Conservation (phyloP, 352 stramenopile genomes). For the Pythium aphanidermatum region DNA sequence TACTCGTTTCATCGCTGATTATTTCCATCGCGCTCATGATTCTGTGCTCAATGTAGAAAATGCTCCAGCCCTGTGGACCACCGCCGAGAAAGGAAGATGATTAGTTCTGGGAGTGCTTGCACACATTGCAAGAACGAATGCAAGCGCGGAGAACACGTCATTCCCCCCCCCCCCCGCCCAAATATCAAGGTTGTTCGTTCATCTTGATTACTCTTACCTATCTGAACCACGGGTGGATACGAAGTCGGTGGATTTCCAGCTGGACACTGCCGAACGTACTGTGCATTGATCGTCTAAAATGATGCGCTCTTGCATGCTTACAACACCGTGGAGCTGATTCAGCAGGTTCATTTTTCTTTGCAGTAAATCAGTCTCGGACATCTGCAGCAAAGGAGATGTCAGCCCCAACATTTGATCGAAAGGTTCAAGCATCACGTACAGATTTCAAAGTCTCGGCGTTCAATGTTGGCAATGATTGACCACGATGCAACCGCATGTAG, state of each 20-base stretch:
- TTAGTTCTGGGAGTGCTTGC: slow-evolving; percentile 26
- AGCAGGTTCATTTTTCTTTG: slow-evolving; percentile 46
- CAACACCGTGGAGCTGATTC: slow-evolving; percentile 44
- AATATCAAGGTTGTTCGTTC: no score
- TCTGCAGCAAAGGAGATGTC: slow-evolving; percentile 21
- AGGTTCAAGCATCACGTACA: slow-evolving; percentile 20
- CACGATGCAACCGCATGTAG: slow-evolving; percentile 23
- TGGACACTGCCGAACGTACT: slow-evolving; percentile 62
- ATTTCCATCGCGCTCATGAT: no score
- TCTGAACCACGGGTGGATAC: slow-evolving; percentile 1
- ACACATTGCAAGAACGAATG: no score
- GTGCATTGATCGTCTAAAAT: slow-evolving; percentile 61
- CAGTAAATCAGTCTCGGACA: slow-evolving; percentile 48
- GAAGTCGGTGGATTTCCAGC: slow-evolving; percentile 47
- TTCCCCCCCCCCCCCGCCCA: no score
- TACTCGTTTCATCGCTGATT: background rate
- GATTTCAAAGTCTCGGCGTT: slow-evolving; percentile 25
- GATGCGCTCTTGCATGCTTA: slow-evolving; percentile 43
- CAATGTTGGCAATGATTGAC: slow-evolving; percentile 11
- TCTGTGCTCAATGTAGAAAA: slow-evolving; percentile 61
- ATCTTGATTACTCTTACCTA: no score
- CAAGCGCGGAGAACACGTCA: no score
- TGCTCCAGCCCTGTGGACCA: slow-evolving; percentile 74
- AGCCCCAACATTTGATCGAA: no score
- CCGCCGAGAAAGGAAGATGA: slow-evolving; percentile 73